phyloP scores from a whole-genome alignment of 768 basidiomycete species.

The Cantharellus anzutake region DNA sequence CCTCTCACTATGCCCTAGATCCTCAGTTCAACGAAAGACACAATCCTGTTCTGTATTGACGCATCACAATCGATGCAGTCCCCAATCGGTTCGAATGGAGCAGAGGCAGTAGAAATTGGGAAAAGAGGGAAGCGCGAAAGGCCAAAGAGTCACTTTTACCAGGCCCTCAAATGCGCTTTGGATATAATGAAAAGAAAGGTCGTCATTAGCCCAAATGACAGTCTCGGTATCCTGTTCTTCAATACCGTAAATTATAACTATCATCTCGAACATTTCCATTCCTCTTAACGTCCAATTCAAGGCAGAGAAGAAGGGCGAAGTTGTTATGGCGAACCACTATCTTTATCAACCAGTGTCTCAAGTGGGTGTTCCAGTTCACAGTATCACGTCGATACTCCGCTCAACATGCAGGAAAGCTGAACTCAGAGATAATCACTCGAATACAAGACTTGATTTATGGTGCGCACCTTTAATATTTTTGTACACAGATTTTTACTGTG shows the following conservation, averaged over 20 bases:
- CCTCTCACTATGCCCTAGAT: constrained; percentile 21
- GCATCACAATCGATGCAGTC: constrained; percentile 84
- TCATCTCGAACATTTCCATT: neutral
- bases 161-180: constrained; percentile 65
- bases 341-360: constrained; percentile 60
- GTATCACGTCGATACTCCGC: too few species aligned
- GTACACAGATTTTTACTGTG: neutral
- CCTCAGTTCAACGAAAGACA: constrained; percentile 60
- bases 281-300: constrained; percentile 9
- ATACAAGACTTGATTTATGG: constrained; percentile 63
- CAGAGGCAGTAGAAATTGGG: constrained; percentile 14
- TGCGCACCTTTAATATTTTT: constrained; percentile 18
- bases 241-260: constrained; percentile 49
- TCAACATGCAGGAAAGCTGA: constrained; percentile 21
- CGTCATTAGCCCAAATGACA: constrained; percentile 70
- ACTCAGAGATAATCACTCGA: constrained; percentile 63
- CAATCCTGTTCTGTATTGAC: constrained; percentile 91
- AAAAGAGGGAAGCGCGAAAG: constrained; percentile 21
- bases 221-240: constrained; percentile 78
- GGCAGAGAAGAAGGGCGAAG: constrained; percentile 19
- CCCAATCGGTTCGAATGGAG: constrained; percentile 16
- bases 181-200: constrained; percentile 84
- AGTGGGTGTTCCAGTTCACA: too few species aligned
- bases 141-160: constrained; percentile 56
- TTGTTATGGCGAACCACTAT: constrained; percentile 49